Percentiles rank a stretch among this genome's conserved stretches.
These are phyloP conservation scores for Neckera pumila DNA, from an alignment of 225 moss, liverwort and hornwort species.

Conservation along the genomic window DNA sequence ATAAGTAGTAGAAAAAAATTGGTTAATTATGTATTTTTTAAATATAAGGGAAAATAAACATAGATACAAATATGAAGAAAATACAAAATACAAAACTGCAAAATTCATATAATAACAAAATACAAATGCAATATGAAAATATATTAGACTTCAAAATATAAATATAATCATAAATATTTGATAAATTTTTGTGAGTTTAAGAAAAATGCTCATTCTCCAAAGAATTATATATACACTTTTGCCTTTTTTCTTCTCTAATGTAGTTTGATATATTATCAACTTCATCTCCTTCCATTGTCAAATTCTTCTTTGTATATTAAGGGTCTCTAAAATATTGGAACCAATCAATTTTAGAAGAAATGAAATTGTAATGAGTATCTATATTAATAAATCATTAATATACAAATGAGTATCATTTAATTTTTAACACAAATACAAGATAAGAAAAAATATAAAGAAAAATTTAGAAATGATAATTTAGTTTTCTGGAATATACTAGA, in stretches of 20 bases:
- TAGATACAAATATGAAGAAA: not conserved
- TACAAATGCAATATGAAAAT: not conserved
- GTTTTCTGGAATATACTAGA: not conserved
- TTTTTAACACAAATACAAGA: not conserved
- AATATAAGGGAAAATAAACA: not conserved
- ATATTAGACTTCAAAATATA: not conserved
- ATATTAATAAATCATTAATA: not conserved
- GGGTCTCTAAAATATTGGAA: too few species aligned
- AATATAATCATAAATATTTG: not conserved
- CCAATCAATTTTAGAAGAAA: not conserved
- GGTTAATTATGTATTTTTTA: not conserved
- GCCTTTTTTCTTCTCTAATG: not conserved
- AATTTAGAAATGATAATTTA: not conserved
- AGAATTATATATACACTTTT: too few species aligned
- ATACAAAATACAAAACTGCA: not conserved
- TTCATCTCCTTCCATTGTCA: not conserved
- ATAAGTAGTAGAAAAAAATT: not conserved
- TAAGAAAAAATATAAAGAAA: not conserved
- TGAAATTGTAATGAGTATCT: not conserved
- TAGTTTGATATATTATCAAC: not conserved
- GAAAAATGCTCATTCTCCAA: too few species aligned
- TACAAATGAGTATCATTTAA: not conserved
- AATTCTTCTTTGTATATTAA: too few species aligned
- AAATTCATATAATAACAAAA: not conserved
- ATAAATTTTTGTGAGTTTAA: not conserved